Evolutionary conservation across 305 asterid genomes (phyloP).

Genomic region (Plantago coronopus): DNA sequence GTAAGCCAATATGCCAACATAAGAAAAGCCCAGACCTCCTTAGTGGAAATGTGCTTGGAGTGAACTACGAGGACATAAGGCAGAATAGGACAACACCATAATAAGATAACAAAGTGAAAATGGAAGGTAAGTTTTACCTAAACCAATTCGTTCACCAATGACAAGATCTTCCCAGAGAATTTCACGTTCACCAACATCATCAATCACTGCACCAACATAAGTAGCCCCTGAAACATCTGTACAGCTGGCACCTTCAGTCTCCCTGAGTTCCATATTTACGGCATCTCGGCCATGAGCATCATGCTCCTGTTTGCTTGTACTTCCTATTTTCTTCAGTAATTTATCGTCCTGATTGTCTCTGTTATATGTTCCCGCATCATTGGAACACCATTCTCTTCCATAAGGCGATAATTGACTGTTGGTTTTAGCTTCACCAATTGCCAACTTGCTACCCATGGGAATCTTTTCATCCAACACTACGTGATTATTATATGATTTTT

Average conservation of each 20-base stretch:
- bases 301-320: no score
- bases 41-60: conserved; percentile 9
- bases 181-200: conserved; percentile 96
- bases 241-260: conserved; percentile 41
- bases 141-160: conserved; percentile 95
- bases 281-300: neutral
- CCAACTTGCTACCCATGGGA: conserved; percentile 27
- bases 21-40: conserved; percentile 14
- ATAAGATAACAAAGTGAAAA: conserved; percentile 4
- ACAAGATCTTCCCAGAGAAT: conserved; percentile 98
- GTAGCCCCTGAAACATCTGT: conserved; percentile 33
- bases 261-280: conserved; percentile 34
- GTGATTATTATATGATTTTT: conserved; percentile 26
- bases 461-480: conserved; percentile 31
- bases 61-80: conserved; percentile 9
- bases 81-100: conserved; percentile 16
- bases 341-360: conserved; percentile 28
- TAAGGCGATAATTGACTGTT: conserved; percentile 30
- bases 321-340: no score
- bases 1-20: conserved; percentile 24
- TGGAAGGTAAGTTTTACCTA: conserved; percentile 54
- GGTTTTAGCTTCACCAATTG: conserved; percentile 38
- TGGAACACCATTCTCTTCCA: conserved; percentile 34
- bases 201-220: conserved; percentile 63
- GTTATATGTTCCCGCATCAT: conserved; percentile 35